phyloP scores from a whole-genome alignment of 2,329 filamentous ascomycete genomes.

The Fusarium brevicatenulatum region DNA sequence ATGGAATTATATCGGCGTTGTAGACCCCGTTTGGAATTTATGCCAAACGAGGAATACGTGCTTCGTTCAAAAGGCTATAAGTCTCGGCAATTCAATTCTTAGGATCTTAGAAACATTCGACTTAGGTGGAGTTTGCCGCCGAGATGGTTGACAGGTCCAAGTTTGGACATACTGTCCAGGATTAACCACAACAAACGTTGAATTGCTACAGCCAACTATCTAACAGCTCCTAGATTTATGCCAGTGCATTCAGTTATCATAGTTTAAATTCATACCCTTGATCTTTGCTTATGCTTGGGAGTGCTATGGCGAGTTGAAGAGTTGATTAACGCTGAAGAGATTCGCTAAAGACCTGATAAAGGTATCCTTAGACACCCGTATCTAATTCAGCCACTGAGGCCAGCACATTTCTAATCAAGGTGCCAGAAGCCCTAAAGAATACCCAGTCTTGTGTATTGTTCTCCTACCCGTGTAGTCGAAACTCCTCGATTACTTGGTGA shows the following conservation, averaged over 20 bases:
- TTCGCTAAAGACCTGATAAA: not conserved
- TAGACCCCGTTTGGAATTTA: not conserved
- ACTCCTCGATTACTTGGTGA: not conserved
- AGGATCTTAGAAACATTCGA: not conserved
- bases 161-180: not conserved
- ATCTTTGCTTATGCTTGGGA: not conserved
- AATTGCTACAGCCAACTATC: not conserved
- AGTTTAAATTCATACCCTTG: not conserved
- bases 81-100: accelerated
- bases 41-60: accelerated
- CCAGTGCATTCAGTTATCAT: accelerated
- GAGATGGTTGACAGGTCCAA: not conserved
- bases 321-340: not conserved
- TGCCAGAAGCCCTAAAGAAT: too few relatives aligned
- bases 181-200: not conserved
- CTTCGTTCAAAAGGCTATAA: not conserved
- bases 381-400: not conserved
- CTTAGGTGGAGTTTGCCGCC: not conserved
- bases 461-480: not conserved
- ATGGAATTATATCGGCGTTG: accelerated
- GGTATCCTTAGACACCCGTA: accelerated
- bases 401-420: not conserved
- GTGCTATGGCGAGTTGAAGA: not conserved
- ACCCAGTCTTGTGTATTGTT: not conserved
- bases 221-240: not conserved